Percentiles rank a stretch among this genome's conserved stretches.
These are phyloP conservation scores for Tetrapisispora namnaoensis DNA, from an alignment of 805 yeast genomes.

Conservation along the genomic window DNA sequence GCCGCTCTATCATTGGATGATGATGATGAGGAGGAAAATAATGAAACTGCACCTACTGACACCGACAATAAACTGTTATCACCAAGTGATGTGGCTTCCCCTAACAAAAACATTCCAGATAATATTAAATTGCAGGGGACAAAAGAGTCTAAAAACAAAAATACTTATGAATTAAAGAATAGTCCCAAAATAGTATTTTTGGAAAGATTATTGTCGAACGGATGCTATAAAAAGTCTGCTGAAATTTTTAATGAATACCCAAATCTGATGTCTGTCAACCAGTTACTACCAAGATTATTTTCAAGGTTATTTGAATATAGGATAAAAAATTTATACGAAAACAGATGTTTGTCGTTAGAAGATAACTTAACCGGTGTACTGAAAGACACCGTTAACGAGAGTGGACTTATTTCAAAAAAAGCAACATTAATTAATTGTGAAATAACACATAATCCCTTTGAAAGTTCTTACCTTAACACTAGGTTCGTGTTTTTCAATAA, in stretches of 20 bases:
- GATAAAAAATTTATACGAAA: constrained; percentile 38
- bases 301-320: constrained; percentile 40
- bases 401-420: constrained; percentile 12
- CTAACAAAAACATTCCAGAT: not conserved
- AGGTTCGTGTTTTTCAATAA: constrained; percentile 34
- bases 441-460: constrained; percentile 11
- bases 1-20: constrained; percentile 71
- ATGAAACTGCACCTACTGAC: constrained; percentile 7
- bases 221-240: constrained; percentile 53
- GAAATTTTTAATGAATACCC: constrained; percentile 54
- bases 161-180: constrained; percentile 12
- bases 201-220: constrained; percentile 45
- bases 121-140: not conserved
- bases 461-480: constrained; percentile 8
- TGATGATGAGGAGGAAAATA: constrained; percentile 48
- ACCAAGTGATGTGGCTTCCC: not conserved
- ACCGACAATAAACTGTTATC: not conserved
- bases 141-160: constrained; percentile 7
- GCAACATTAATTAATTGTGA: constrained; percentile 10
- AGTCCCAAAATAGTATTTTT: constrained; percentile 38
- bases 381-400: constrained; percentile 9
- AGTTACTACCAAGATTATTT: constrained; percentile 38
- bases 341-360: not conserved
- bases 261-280: constrained; percentile 44
- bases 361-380: not conserved